A percentile compares a stretch with the other conserved stretches of the same genome.
Evolutionary conservation across 2,329 filamentous ascomycete genomes (phyloP).

Genomic region (Thelonectria blattea): DNA sequence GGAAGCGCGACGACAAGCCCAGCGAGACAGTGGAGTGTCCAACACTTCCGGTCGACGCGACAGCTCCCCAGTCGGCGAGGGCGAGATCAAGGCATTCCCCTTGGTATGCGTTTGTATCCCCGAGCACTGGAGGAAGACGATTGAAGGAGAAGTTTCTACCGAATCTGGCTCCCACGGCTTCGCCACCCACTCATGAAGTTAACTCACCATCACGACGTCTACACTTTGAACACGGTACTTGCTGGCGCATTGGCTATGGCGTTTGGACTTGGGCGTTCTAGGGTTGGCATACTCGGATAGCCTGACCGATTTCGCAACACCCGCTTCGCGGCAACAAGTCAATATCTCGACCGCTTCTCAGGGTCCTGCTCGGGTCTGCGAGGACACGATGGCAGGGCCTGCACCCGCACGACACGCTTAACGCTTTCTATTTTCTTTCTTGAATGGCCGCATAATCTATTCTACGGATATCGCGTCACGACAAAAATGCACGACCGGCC

Average conservation of each 20-base stretch:
- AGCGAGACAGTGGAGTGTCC: constrained; percentile 93
- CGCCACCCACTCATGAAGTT: constrained; percentile 35
- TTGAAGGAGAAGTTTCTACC: constrained; percentile 82
- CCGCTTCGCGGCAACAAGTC: constrained; percentile 14
- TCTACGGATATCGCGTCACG: constrained; percentile 18
- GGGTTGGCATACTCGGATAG: constrained; percentile 26
- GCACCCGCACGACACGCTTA: constrained; percentile 12
- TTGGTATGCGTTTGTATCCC: constrained; percentile 95
- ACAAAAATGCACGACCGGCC: constrained; percentile 8
- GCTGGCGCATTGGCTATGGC: constrained; percentile 46
- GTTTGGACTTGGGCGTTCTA: constrained; percentile 38
- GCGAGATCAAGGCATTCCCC: constrained; percentile 97
- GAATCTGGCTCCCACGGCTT: constrained; percentile 62
- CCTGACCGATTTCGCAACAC: constrained; percentile 24
- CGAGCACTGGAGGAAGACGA: constrained; percentile 95
- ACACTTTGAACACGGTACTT: constrained; percentile 37
- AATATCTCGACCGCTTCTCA: constrained; percentile 7
- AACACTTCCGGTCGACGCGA: constrained; percentile 72
- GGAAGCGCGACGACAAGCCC: constrained; percentile 75
- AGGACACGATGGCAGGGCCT: constrained; percentile 5
- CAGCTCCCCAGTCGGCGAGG: constrained; percentile 65
- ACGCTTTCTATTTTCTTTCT: constrained; percentile 21
- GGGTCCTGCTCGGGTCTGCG: constrained; percentile 3
- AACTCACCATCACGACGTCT: constrained; percentile 32
- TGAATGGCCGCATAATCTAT: constrained; percentile 26